These are phyloP conservation scores for Butyriboletus appendiculatus DNA, from an alignment of 1,284 basidiomycete genomes.

Conservation along the genomic window DNA sequence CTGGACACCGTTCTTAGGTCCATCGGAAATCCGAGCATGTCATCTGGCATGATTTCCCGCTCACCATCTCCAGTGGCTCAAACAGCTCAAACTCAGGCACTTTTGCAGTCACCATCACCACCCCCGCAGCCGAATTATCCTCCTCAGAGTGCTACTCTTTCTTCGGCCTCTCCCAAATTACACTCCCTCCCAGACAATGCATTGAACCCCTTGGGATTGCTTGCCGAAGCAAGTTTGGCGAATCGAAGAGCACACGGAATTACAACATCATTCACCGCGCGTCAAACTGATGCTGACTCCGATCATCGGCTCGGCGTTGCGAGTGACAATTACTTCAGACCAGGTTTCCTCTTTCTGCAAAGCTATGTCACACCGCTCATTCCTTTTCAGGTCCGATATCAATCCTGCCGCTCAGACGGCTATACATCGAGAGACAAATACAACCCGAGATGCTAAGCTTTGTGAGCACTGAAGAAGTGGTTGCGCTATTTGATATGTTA, in stretches of 20 bases:
- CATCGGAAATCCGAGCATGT: constrained; percentile 77
- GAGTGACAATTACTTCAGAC: constrained; percentile 92
- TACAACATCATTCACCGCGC: constrained; percentile 41
- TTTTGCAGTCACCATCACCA: constrained; percentile 61
- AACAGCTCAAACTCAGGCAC: constrained; percentile 56
- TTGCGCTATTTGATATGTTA: constrained; percentile 90
- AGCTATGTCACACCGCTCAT: constrained; percentile 5
- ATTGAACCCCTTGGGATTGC: constrained; percentile 85
- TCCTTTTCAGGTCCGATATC: constrained; percentile 68
- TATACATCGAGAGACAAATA: constrained; percentile 88
- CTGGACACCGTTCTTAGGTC: constrained; percentile 85
- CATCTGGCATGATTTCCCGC: constrained; percentile 77
- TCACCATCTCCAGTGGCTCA: constrained; percentile 73
- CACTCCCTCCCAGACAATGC: constrained; percentile 91
- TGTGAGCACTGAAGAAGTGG: constrained; percentile 80
- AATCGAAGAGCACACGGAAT: constrained; percentile 66
- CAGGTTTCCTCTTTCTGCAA: constrained; percentile 51
- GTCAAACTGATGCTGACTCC: constrained; percentile 36
- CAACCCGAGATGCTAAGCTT: constrained; percentile 91
- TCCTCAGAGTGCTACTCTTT: constrained; percentile 20
- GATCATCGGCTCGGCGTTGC: constrained; percentile 76
- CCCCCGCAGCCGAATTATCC: constrained; percentile 36
- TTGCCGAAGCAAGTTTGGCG: constrained; percentile 89
- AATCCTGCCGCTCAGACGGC: constrained; percentile 78
- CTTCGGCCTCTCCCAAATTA: constrained; percentile 63